Conservation (phyloP, 2,329 filamentous ascomycete genomes). For the Xenosphaeropsis pyriputrescens region DNA sequence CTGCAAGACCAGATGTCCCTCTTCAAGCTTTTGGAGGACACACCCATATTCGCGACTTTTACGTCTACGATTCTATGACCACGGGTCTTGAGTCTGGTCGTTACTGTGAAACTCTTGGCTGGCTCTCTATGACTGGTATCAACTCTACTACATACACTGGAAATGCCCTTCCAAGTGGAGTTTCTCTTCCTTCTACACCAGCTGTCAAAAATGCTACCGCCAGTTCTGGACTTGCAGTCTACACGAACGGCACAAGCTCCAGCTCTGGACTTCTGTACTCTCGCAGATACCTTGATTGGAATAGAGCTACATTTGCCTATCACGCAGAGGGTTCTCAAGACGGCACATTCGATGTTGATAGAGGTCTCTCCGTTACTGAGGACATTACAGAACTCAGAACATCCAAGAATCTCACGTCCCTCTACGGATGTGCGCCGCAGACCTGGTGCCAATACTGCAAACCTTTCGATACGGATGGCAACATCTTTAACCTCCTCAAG, state of each 20-base stretch:
- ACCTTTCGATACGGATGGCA: conserved; percentile 55
- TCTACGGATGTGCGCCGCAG: conserved; percentile 66
- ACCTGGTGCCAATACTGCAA: conserved; percentile 71
- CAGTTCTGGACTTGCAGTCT: conserved; percentile 6
- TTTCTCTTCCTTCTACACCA: conserved; percentile 17
- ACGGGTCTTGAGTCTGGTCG: conserved; percentile 74
- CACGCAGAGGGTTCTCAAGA: conserved; percentile 63
- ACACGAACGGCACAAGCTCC: neutral
- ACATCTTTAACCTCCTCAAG: conserved; percentile 51
- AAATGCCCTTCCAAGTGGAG: conserved; percentile 8
- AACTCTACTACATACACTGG: conserved; percentile 12
- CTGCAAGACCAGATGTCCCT: conserved; percentile 58
- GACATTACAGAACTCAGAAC: conserved; percentile 56
- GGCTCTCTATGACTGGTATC: conserved; percentile 64
- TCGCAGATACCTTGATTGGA: conserved; percentile 83
- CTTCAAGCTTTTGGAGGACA: conserved; percentile 87
- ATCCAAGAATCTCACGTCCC: conserved; percentile 53
- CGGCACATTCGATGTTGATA: conserved; percentile 57
- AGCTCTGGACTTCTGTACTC: conserved; percentile 31
- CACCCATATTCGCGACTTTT: conserved; percentile 72
- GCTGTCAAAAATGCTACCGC: conserved; percentile 7
- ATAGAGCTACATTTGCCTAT: conserved; percentile 59
- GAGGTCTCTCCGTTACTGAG: conserved; percentile 54
- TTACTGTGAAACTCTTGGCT: conserved; percentile 89
- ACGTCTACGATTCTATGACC: conserved; percentile 59